Evolutionary conservation across 1,284 basidiomycete species (phyloP), one percentile per base, ranked within the genome.

Genomic region (Coriolopsis trogii): DNA sequence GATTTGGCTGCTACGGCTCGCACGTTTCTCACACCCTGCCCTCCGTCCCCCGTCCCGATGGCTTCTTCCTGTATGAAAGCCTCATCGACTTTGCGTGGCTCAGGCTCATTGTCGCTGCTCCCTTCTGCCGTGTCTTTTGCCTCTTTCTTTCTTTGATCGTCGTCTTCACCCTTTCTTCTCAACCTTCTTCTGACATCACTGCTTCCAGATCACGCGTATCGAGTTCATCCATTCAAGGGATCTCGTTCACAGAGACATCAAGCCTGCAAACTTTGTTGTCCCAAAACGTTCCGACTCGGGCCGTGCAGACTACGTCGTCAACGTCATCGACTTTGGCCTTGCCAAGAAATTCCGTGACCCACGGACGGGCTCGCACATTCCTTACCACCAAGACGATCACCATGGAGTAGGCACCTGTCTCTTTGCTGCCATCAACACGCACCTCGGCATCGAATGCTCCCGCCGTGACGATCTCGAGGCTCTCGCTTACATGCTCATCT

Each of bases 301-400:
- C 6, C 28, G 77, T 6, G 64, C 78, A 0, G 77, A 79, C 60
- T 72, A 59, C 21, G 56, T 85, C 44, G 84, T 97, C 67, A 95
- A 93, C 70, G 83, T 98, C 60, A 98, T 98, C 67, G 96, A 98
- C 76, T 98, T 98, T 72, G 95, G 95, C 50, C 86, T 98, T 37
- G 94, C 95, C 7, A 97, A 97, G 73, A 95, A 95, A 71, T 98
- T 91, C 74, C 85, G 94, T 41, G 93, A 98, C 72, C 75, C 89
- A 8, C 85, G 86, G 63, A 95, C 93, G 1, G 86, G 89, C 60
- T 78, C 85, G 42, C 95, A 98, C 73, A 91, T 98, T 58, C 90
- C 93, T 4, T 97, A 95, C 78, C 82, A 87, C 62, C 93, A 95
- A 70, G 91, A 95, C 69, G 89, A 91, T 64, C 89, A 91, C 70